Conservation (phyloP, 495 filamentous ascomycete genomes). For the Sporormia fimetaria region DNA sequence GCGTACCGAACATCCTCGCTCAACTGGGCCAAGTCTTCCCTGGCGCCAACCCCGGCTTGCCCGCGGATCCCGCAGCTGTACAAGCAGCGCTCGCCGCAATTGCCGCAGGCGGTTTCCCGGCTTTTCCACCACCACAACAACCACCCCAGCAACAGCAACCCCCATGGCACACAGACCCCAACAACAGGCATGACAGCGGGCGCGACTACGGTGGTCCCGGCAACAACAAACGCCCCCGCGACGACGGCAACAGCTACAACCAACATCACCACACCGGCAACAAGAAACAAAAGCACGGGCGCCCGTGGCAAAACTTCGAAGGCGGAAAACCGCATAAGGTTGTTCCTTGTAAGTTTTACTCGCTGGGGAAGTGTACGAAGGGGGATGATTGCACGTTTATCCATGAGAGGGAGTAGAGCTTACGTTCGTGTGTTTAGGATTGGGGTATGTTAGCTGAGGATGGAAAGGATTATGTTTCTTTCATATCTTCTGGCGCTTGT, state of each 20-base stretch:
- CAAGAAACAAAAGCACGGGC: conserved; percentile 21
- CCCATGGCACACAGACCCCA: background rate
- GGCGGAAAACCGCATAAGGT: conserved; percentile 23
- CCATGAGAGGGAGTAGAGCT: too few species aligned
- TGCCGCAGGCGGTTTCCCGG: conserved; percentile 6
- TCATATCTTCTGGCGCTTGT: too few species aligned
- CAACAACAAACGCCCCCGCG: conserved; percentile 8
- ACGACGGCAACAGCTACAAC: conserved; percentile 6
- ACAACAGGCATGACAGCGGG: background rate
- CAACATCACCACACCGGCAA: conserved; percentile 7
- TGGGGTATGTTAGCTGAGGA: too few species aligned
- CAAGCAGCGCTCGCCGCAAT: conserved; percentile 4
- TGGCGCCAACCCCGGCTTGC: too few species aligned
- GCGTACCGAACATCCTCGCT: too few species aligned
- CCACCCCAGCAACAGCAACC: conserved; percentile 1
- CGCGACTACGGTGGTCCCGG: conserved; percentile 5
- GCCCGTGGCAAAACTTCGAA: conserved; percentile 3
- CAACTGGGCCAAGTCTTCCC: background rate
- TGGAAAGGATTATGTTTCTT: too few species aligned
- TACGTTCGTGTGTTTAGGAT: too few species aligned
- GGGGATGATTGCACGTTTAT: conserved; percentile 77
- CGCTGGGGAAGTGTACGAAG: conserved; percentile 68
- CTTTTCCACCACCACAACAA: background rate
- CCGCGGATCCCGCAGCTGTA: too few species aligned
- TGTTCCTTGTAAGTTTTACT: conserved; percentile 62